Percentiles rank a stretch among this genome's conserved stretches.
phyloP scores from a whole-genome alignment of 2,329 filamentous ascomycete species.

The Dactylonectria macrodidyma region DNA sequence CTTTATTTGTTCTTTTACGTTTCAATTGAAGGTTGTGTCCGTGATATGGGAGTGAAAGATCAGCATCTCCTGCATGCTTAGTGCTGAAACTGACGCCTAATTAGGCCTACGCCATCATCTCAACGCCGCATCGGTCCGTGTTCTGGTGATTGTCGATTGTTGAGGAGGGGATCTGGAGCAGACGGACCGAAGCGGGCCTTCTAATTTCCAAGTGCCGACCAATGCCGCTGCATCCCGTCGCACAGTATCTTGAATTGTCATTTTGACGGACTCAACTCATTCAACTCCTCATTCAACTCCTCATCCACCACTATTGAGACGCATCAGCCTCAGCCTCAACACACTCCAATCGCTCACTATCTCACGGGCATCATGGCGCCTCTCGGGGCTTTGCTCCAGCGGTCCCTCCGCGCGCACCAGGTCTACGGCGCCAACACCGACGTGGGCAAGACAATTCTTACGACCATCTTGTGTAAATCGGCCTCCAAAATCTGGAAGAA shows the following conservation, averaged over 20 bases:
- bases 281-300: conserved; percentile 18
- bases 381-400: conserved; percentile 75
- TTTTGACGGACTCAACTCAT: background rate
- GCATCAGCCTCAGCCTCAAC: background rate
- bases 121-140: background rate
- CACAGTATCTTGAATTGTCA: background rate
- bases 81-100: background rate
- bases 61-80: background rate
- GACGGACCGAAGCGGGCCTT: background rate
- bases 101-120: background rate
- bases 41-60: background rate
- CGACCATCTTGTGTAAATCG: conserved; percentile 79
- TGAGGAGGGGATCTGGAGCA: background rate
- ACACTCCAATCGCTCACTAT: background rate
- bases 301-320: background rate
- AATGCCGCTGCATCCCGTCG: conserved; percentile 14
- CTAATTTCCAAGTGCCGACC: conserved; percentile 25
- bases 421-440: conserved; percentile 88
- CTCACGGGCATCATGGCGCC: conserved; percentile 56
- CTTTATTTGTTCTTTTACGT: background rate
- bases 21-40: background rate
- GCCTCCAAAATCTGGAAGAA: conserved; percentile 62
- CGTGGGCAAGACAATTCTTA: conserved; percentile 87
- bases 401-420: conserved; percentile 78
- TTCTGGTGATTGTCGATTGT: background rate